Evolutionary conservation across 2,329 filamentous ascomycete species (phyloP), one percentile per base, ranked within the genome.

Genomic region (Exophiala xenobiotica): DNA sequence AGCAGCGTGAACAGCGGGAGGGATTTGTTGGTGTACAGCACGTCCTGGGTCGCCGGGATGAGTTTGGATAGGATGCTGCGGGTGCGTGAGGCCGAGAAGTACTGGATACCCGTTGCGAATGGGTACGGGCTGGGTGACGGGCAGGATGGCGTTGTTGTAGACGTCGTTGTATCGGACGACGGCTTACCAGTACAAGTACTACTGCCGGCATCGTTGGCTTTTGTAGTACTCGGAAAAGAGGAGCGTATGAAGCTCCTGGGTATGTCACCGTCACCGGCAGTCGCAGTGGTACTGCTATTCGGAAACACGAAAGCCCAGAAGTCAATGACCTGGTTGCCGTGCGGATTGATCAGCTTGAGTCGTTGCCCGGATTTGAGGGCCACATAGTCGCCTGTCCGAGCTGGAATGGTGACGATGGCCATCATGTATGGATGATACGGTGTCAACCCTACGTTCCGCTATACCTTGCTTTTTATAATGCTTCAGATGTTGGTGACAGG

Each of bases 321-420:
- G 57, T 78, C 75, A 35, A 77, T 66, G 19, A 78, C 74, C 63
- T 77, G 74, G 45, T 73, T 73, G 42, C 74, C 75, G 50, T 70
- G 61, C 0, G 73, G 74, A 59, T 77, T 77, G 60, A 67, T 70
- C 50, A 77, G 67, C 51, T 71, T 74, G 58, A 77, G 65, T 27
- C 64, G 66, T 53, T 76, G 71, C 24, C 67, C 66, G 8, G 60
- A 50, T 24, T 58, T 60, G 46, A 76, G 62, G 18, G 63, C 40
- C 22, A 73, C 65, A 49, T 72, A 71, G 22, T 68, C 69, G 9
- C 66, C 72, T 48, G 69, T 70, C 40, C 74, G 71, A 22, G 74
- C 73, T 37, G 71, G 72, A 26, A 76, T 65, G 49, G 67, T 50
- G 24, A 41, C 42, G 52, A 66, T 40, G 46, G 49, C 47, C 55